These are phyloP conservation scores for Acarospora socialis DNA, from an alignment of 2,329 filamentous ascomycete genomes.

Conservation along the genomic window DNA sequence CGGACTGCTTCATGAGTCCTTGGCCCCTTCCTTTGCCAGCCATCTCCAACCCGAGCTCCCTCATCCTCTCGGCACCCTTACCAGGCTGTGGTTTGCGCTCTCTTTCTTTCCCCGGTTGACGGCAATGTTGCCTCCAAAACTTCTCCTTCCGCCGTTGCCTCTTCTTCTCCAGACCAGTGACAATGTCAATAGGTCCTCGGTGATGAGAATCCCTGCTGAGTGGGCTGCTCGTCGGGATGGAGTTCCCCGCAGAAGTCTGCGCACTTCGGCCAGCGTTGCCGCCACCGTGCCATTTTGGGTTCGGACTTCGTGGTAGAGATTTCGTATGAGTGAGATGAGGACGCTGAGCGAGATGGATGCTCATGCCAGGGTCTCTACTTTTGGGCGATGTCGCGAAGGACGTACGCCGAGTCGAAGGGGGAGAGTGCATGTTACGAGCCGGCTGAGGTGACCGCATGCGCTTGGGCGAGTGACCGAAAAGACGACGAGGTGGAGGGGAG, in stretches of 20 bases:
- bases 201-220: constrained; percentile 44
- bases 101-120: constrained; percentile 59
- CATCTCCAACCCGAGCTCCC: constrained; percentile 76
- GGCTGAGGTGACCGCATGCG: constrained; percentile 59
- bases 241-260: constrained; percentile 15
- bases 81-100: constrained; percentile 62
- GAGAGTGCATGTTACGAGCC: constrained; percentile 35
- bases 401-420: constrained; percentile 28
- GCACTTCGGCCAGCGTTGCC: constrained; percentile 10
- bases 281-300: constrained; percentile 43
- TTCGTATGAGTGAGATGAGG: constrained; percentile 64
- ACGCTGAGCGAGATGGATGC: constrained; percentile 43
- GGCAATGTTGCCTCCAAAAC: constrained; percentile 76
- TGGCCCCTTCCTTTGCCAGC: constrained; percentile 68
- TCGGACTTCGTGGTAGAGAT: constrained; percentile 68
- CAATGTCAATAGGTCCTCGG: constrained; percentile 91
- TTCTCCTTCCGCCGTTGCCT: constrained; percentile 87
- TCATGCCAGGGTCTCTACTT: constrained; percentile 35
- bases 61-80: constrained; percentile 85
- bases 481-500: constrained; percentile 33
- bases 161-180: constrained; percentile 91
- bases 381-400: constrained; percentile 27
- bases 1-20: constrained; percentile 33
- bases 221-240: constrained; percentile 4
- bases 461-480: constrained; percentile 58